A percentile compares a stretch with the other conserved stretches of the same genome.
phyloP scores from a whole-genome alignment of 2,329 filamentous ascomycete genomes.

The Penicillium sp. region DNA sequence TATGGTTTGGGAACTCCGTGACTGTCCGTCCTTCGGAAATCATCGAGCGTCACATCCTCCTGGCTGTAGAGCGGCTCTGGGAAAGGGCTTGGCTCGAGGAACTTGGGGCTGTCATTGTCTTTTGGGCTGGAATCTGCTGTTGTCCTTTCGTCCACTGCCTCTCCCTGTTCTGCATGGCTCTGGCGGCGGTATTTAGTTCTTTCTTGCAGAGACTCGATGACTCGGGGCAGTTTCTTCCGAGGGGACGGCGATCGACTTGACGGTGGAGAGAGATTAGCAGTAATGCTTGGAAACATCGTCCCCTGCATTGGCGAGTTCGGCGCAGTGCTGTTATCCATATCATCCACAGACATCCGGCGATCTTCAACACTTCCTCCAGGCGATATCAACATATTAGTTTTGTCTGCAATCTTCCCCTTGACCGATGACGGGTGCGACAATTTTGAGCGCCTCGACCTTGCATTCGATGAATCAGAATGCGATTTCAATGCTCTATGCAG shows the following conservation, averaged over 20 bases:
- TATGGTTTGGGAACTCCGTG: conserved; percentile 26
- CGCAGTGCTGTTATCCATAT: conserved; percentile 43
- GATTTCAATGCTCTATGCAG: conserved; percentile 1
- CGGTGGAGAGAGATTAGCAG: conserved; percentile 60
- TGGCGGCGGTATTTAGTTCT: conserved; percentile 36
- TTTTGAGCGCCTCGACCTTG: not conserved
- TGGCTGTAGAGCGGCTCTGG: conserved; percentile 20
- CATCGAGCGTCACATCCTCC: conserved; percentile 20
- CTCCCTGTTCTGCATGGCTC: conserved; percentile 35
- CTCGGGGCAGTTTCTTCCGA: conserved; percentile 48
- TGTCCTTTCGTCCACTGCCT: conserved; percentile 18
- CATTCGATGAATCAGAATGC: conserved; percentile 12
- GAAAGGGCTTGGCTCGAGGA: conserved; percentile 27
- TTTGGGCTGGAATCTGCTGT: conserved; percentile 13
- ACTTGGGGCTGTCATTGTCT: conserved; percentile 16
- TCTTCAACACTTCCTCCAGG: conserved; percentile 46
- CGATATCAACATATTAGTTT: conserved; percentile 34
- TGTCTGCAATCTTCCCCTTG: conserved; percentile 51
- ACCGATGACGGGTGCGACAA: not conserved
- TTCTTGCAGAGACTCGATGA: conserved; percentile 38
- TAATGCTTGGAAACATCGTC: conserved; percentile 55
- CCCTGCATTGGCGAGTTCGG: conserved; percentile 35
- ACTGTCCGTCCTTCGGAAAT: conserved; percentile 22
- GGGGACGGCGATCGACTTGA: conserved; percentile 63
- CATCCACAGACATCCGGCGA: conserved; percentile 35